Evolutionary conservation across 176 grass and related monocot species (phyloP).

Genomic region (Hordeum marinum): DNA sequence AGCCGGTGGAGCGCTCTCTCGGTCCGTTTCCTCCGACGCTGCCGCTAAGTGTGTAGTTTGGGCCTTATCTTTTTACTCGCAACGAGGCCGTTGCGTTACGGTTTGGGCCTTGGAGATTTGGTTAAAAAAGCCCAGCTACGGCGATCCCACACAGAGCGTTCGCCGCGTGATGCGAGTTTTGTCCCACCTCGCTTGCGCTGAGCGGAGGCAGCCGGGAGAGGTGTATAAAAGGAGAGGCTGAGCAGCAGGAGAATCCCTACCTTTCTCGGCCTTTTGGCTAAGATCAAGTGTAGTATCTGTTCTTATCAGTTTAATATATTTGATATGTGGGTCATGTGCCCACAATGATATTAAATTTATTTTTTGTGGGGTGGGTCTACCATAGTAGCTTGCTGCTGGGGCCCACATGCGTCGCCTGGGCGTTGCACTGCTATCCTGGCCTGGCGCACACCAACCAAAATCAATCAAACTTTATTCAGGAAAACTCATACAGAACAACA

Average conservation of each 20-base stretch:
- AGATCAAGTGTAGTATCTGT: slow-evolving; percentile 82
- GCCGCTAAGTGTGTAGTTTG: background rate
- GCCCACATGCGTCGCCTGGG: background rate
- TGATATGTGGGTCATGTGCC: slow-evolving; percentile 18
- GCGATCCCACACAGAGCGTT: background rate
- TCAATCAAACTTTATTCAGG: background rate
- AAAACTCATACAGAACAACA: too few relatives aligned
- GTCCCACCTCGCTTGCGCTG: background rate
- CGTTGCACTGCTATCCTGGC: background rate
- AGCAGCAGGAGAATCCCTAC: background rate
- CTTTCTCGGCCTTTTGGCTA: slow-evolving; percentile 83
- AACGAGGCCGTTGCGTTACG: background rate
- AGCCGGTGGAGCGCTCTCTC: background rate
- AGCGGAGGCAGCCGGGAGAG: background rate
- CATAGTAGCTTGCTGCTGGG: background rate
- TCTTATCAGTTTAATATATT: slow-evolving; percentile 81
- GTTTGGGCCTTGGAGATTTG: background rate
- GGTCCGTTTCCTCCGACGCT: background rate
- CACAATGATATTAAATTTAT: background rate
- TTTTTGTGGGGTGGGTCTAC: background rate
- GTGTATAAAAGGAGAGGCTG: background rate
- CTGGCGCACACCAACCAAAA: background rate
- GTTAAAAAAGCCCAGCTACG: background rate
- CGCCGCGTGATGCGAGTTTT: background rate
- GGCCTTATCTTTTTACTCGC: background rate